A percentile compares a stretch with the other conserved stretches of the same genome.
phyloP scores from a whole-genome alignment of 371 early-diverging fungal species.

The Batkoa obscura region DNA sequence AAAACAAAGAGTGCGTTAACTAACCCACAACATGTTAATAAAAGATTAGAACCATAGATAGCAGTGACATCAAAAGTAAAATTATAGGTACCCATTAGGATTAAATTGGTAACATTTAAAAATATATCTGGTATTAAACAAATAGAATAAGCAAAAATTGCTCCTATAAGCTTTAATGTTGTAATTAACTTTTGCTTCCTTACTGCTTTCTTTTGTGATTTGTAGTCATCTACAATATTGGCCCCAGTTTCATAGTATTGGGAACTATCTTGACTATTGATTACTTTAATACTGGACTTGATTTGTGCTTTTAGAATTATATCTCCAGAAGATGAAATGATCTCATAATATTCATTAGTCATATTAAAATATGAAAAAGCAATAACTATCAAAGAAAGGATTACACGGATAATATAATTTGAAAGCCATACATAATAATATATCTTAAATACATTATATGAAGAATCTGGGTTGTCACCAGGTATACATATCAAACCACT shows the following conservation, averaged over 20 bases:
- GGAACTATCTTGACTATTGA: background rate
- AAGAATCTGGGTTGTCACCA: background rate
- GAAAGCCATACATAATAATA: conserved; percentile 1
- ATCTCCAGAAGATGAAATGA: background rate
- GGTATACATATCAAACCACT: conserved; percentile 2
- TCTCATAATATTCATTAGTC: background rate
- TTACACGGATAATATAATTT: background rate
- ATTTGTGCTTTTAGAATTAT: no score
- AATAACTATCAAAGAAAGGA: background rate
- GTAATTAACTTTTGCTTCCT: background rate
- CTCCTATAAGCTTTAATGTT: background rate
- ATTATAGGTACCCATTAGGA: background rate
- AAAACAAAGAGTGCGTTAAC: background rate
- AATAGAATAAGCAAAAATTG: background rate
- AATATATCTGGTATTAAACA: conserved; percentile 4
- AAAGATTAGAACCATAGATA: no score
- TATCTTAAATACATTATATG: background rate
- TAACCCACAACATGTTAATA: background rate
- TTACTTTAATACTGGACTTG: background rate
- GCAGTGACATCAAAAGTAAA: background rate
- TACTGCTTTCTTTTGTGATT: background rate
- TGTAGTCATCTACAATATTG: background rate
- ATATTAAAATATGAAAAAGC: background rate
- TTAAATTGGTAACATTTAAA: background rate
- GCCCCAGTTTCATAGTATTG: background rate